Conservation (phyloP, 2,329 filamentous ascomycete genomes). For the Aspergillus quadrilineatus region DNA sequence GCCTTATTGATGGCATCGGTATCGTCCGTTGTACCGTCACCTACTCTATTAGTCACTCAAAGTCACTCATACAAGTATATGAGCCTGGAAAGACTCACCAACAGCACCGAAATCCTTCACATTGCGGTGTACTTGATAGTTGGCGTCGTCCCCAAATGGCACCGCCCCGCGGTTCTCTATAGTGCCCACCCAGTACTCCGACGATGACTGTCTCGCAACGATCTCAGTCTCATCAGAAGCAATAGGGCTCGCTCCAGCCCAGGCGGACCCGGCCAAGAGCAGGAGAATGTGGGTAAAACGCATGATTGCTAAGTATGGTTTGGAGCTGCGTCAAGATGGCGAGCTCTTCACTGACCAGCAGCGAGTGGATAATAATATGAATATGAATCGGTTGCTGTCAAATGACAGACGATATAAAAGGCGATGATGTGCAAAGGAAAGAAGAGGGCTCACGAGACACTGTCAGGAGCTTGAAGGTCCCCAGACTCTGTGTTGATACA, state of each 20-base stretch:
- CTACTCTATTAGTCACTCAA: constrained; percentile 31
- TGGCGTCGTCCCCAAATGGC: constrained; percentile 57
- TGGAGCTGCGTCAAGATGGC: constrained; percentile 22
- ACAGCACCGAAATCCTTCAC: constrained; percentile 73
- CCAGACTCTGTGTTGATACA: not conserved
- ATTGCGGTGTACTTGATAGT: constrained; percentile 74
- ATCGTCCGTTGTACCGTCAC: constrained; percentile 72
- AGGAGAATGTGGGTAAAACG: constrained; percentile 34
- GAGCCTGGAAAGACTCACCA: constrained; percentile 52
- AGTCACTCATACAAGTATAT: constrained; percentile 6
- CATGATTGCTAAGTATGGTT: constrained; percentile 21
- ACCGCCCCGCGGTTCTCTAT: constrained; percentile 68
- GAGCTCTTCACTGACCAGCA: constrained; percentile 32
- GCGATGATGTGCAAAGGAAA: not conserved
- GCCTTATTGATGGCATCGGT: constrained; percentile 85
- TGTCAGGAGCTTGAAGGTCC: constrained; percentile 8
- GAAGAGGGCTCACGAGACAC: constrained; percentile 14
- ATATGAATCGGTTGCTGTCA: constrained; percentile 3
- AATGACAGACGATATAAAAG: constrained; percentile 11
- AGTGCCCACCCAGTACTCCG: constrained; percentile 69
- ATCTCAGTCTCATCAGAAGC: constrained; percentile 16
- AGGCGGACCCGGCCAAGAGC: constrained; percentile 19
- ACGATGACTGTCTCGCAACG: constrained; percentile 23
- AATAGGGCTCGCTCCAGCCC: constrained; percentile 30
- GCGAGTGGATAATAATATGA: constrained; percentile 15